phyloP scores from a whole-genome alignment of 129 eudicot species.

The Mikania micrantha region DNA sequence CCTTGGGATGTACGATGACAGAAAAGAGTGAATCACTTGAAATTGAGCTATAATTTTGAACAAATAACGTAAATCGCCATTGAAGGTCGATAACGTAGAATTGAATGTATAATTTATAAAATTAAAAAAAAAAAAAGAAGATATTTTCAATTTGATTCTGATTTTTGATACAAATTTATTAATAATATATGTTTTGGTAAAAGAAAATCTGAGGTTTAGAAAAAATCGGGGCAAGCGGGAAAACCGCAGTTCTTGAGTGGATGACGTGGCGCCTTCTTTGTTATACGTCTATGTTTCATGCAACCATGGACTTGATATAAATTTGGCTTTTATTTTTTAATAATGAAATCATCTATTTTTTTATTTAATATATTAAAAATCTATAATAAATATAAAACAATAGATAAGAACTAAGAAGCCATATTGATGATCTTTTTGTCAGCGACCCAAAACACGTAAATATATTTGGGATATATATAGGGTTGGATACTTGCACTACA shows the following conservation, averaged over 20 bases:
- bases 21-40: slow-evolving; percentile 2
- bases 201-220: neutral
- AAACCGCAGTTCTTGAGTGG: slow-evolving; percentile 17
- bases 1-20: slow-evolving; percentile 16
- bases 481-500: too few species aligned
- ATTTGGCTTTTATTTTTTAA: neutral
- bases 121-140: too few species aligned
- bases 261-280: neutral
- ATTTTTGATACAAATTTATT: neutral
- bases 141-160: slow-evolving; percentile 4
- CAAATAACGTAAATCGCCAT: slow-evolving; percentile 11
- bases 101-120: neutral
- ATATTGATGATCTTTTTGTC: too few species aligned
- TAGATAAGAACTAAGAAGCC: too few species aligned
- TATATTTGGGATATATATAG: too few species aligned
- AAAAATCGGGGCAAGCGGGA: slow-evolving; percentile 20
- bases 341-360: too few species aligned
- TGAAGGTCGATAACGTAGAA: neutral
- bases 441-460: too few species aligned
- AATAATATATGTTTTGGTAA: neutral
- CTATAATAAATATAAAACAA: too few species aligned
- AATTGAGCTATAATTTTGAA: slow-evolving; percentile 18
- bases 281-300: neutral
- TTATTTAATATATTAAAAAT: too few species aligned
- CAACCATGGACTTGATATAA: neutral